These are phyloP conservation scores for Tulasnella sp. DNA, from an alignment of 768 basidiomycete species.

Conservation along the genomic window DNA sequence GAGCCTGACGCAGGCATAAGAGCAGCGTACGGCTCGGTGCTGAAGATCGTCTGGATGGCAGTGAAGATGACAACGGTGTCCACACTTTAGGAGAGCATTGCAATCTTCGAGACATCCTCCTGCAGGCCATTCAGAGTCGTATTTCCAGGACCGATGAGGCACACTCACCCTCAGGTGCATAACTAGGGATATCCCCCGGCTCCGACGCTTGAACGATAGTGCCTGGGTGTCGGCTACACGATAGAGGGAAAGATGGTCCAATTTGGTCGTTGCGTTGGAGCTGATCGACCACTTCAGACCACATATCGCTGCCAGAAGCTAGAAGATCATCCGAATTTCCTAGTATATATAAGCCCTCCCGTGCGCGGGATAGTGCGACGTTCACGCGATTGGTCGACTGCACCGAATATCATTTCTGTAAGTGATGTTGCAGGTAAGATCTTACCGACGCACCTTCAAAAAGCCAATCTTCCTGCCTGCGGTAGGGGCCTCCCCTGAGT, in stretches of 20 bases:
- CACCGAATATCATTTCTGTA: conserved; percentile 7
- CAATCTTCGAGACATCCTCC: conserved; percentile 63
- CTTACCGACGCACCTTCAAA: conserved; percentile 56
- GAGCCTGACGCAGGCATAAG: neutral
- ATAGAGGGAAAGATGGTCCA: conserved; percentile 59
- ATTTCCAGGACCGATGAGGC: conserved; percentile 26
- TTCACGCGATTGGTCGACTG: conserved; percentile 61
- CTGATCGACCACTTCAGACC: conserved; percentile 61
- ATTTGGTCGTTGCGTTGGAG: conserved; percentile 54
- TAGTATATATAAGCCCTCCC: conserved; percentile 71
- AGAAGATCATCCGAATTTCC: conserved; percentile 65
- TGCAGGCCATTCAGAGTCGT: conserved; percentile 64
- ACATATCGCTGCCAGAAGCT: conserved; percentile 49
- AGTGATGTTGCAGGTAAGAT: neutral
- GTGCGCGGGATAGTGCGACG: conserved; percentile 74
- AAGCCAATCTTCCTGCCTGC: conserved; percentile 61
- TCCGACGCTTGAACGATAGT: conserved; percentile 48
- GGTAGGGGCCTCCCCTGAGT: conserved; percentile 52
- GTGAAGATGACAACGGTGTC: conserved; percentile 27
- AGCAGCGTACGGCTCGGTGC: conserved; percentile 11
- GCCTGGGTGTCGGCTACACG: conserved; percentile 58
- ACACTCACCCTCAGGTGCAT: conserved; percentile 60
- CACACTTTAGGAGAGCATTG: conserved; percentile 19
- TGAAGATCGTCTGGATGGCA: conserved; percentile 30
- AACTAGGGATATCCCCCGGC: conserved; percentile 55